Evolutionary conservation across 257 asterid genomes (phyloP).

Genomic region (Solanum gracilifrons): DNA sequence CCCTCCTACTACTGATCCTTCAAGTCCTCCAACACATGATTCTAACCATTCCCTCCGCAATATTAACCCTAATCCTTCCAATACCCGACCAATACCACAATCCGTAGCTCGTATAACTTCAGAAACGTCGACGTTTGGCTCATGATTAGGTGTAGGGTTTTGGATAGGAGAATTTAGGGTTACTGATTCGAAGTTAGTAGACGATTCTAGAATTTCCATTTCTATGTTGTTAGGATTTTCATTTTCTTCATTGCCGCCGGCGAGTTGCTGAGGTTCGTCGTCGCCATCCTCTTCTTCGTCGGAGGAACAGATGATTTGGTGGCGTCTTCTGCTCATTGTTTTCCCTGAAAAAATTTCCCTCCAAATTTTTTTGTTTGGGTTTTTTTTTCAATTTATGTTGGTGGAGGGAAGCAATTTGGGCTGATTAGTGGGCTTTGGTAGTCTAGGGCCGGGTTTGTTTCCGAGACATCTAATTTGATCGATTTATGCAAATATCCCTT

Average conservation of each 20-base stretch:
- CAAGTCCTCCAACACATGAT: slow-evolving; percentile 50
- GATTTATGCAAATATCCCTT: not conserved
- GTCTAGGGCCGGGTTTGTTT: not conserved
- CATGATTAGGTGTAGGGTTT: slow-evolving; percentile 1
- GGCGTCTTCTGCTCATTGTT: slow-evolving; percentile 51
- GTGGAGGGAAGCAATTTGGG: not conserved
- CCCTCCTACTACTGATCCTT: slow-evolving; percentile 24
- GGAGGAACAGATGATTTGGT: slow-evolving; percentile 41
- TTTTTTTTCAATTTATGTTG: not conserved
- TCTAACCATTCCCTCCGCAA: slow-evolving; percentile 65
- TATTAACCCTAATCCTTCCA: slow-evolving; percentile 51
- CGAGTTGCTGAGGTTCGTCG: slow-evolving; percentile 15
- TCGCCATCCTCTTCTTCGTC: slow-evolving; percentile 53
- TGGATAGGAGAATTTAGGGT: slow-evolving; percentile 40
- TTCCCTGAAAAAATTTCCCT: slow-evolving; percentile 22
- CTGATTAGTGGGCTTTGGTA: not conserved
- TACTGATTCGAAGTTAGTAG: slow-evolving; percentile 45
- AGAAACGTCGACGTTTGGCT: not conserved
- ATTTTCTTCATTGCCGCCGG: slow-evolving; percentile 13
- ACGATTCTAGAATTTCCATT: slow-evolving; percentile 2
- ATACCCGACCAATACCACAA: slow-evolving; percentile 32
- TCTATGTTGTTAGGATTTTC: slow-evolving; percentile 28
- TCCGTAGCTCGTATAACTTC: not conserved
- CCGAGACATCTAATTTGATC: not conserved
- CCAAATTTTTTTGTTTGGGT: slow-evolving; percentile 5